Evolutionary conservation across 495 filamentous ascomycete species (phyloP), one percentile per base, ranked within the genome.

Genomic region (Tuber melanosporum): DNA sequence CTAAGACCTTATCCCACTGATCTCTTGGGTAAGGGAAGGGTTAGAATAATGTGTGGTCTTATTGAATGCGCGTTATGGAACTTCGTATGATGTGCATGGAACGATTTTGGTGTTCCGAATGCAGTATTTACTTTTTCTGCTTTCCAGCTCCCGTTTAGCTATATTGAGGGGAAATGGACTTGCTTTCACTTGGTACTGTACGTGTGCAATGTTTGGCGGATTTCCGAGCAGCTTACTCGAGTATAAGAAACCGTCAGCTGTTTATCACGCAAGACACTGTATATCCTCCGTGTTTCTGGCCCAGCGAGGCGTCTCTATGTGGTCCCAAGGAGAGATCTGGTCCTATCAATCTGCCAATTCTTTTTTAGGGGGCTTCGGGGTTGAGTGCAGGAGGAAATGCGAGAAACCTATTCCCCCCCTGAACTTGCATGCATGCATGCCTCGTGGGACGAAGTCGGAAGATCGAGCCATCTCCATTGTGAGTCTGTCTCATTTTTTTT

Each of bases 391-490:
- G 57, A 66, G 26, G 14, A 19, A 66, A 36, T 17, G 26, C 57
- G 26, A 66, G 57, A 66, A 66, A 66, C 26, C 26, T 66, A 10
- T 32, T 62, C 52, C 52, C 22, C 22, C 10, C 57, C 32, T 36
- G 57, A 36, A 36, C 57, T 17, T 66, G 57, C 57, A 66, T 66
- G 57, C 57, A 66, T 66, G 57, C 57, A 62, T 3, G n/a, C n/a
- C 57, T 66, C 57, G 57, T 66, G 57, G 57, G 57, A 66, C 57
- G 57, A 66, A 66, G 57, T 26, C 57, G 57, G 57, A 66, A 66
- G 57, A 66, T 66, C 57, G 57, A 66, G 14, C 26, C 15, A 66
- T 32, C 26, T 66, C 32, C 32, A 66, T 7, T 26, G 57, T 36
- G 26, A 66, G 57, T 36, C 32, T 66, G 32, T 15, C 32, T 36